Percentiles rank a stretch among this genome's conserved stretches.
Evolutionary conservation across 139 green algal genomes (phyloP).

Genomic region (Chlorella sp.): DNA sequence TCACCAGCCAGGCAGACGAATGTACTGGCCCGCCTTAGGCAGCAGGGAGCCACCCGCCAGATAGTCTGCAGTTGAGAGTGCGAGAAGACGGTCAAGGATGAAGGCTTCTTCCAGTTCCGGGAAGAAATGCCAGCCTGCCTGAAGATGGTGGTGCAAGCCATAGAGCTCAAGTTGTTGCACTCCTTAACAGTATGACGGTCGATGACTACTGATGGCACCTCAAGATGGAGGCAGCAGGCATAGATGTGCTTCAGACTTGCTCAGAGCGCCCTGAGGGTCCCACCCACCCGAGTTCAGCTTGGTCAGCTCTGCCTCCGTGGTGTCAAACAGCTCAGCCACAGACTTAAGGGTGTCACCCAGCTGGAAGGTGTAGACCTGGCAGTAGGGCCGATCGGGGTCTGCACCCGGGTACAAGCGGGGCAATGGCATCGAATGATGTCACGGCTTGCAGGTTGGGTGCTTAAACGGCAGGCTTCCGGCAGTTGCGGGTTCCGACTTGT

Average conservation of each 20-base stretch:
- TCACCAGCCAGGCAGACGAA: constrained; percentile 28
- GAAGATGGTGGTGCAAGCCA: too few species aligned
- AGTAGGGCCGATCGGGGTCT: constrained; percentile 31
- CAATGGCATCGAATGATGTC: too few species aligned
- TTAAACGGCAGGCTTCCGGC: too few species aligned
- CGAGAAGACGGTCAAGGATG: too few species aligned
- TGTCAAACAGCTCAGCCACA: constrained; percentile 32
- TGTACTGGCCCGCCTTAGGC: constrained; percentile 7
- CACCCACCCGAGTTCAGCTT: constrained; percentile 37
- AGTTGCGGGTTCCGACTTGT: too few species aligned
- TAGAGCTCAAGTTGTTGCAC: too few species aligned
- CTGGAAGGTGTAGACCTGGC: constrained; percentile 48
- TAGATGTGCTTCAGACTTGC: not conserved
- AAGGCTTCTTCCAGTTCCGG: too few species aligned
- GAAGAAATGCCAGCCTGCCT: too few species aligned
- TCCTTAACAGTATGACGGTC: too few species aligned
- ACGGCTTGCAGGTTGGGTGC: not conserved
- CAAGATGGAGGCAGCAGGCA: not conserved
- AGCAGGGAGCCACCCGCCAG: not conserved
- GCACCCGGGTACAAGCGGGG: not conserved
- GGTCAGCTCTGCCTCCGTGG: constrained; percentile 20
- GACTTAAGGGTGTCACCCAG: constrained; percentile 39
- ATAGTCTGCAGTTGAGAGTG: not conserved
- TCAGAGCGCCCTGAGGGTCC: not conserved
- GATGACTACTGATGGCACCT: too few species aligned